Conservation (phyloP, 116 monocot species). For the Papilionanthe hybrid region DNA sequence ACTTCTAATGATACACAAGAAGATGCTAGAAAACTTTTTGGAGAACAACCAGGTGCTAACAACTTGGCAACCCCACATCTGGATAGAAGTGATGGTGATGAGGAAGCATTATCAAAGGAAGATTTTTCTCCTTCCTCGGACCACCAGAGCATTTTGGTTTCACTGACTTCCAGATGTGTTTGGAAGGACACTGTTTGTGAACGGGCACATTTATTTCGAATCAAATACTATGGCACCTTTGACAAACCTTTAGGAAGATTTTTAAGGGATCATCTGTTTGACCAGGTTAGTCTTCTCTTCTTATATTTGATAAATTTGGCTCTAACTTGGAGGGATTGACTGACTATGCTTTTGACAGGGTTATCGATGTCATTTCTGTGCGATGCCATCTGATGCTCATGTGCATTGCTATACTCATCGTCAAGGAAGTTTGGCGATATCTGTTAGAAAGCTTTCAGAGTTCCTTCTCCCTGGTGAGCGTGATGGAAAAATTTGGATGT, state of each 20-base stretch:
- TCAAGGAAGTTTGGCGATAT: constrained; percentile 87
- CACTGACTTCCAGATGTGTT: constrained; percentile 67
- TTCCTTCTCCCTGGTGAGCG: constrained; percentile 55
- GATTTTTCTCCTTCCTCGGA: constrained; percentile 74
- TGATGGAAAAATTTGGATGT: constrained; percentile 98
- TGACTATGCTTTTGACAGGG: constrained; percentile 25
- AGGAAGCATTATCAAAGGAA: constrained; percentile 31
- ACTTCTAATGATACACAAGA: constrained; percentile 3
- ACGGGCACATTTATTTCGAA: constrained; percentile 85
- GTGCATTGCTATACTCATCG: constrained; percentile 71
- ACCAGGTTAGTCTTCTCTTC: constrained; percentile 45
- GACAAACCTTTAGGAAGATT: constrained; percentile 94
- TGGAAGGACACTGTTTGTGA: constrained; percentile 97
- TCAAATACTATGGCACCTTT: constrained; percentile 89
- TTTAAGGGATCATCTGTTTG: constrained; percentile 81
- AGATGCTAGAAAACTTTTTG: not conserved
- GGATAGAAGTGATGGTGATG: constrained; percentile 17
- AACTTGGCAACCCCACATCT: constrained; percentile 4
- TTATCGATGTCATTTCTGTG: constrained; percentile 42
- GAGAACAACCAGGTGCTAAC: constrained; percentile 1
- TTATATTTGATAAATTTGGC: constrained; percentile 15
- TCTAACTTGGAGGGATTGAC: constrained; percentile 1
- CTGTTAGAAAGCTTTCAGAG: constrained; percentile 67
- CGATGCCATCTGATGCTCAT: constrained; percentile 52
- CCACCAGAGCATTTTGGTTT: constrained; percentile 95